Percentiles rank a stretch among this genome's conserved stretches.
These are phyloP conservation scores for Cercospora sojina DNA, from an alignment of 2,329 filamentous ascomycete genomes.

Conservation along the genomic window DNA sequence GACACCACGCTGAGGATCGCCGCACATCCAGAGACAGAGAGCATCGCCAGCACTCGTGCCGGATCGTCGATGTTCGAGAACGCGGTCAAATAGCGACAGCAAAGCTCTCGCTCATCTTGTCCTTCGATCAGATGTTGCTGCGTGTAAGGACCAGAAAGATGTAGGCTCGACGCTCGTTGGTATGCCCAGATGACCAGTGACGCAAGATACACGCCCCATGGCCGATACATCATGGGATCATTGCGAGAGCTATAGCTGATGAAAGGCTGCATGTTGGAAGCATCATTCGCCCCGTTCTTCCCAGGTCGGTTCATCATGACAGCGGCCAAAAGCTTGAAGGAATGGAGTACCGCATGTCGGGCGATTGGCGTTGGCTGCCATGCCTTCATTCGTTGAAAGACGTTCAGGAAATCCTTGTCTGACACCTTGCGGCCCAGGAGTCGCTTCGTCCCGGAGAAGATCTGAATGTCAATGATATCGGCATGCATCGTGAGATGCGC, in stretches of 20 bases:
- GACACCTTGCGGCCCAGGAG: slow-evolving; percentile 82
- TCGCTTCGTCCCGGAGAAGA: slow-evolving; percentile 81
- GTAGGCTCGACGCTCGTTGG: slow-evolving; percentile 61
- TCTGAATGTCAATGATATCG: slow-evolving; percentile 91
- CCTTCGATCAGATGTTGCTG: slow-evolving; percentile 65
- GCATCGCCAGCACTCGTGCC: slow-evolving; percentile 70
- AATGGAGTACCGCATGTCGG: slow-evolving; percentile 85
- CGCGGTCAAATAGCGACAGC: slow-evolving; percentile 23
- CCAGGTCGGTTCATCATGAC: slow-evolving; percentile 61
- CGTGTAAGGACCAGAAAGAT: slow-evolving; percentile 16
- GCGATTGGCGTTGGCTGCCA: slow-evolving; percentile 87
- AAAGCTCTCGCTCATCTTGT: slow-evolving; percentile 28
- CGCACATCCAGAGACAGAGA: slow-evolving; percentile 75
- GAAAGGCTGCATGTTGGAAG: slow-evolving; percentile 21
- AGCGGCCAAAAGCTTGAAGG: slow-evolving; percentile 77
- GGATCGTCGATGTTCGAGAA: slow-evolving; percentile 57
- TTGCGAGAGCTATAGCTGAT: slow-evolving; percentile 72
- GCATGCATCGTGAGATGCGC: slow-evolving; percentile 97
- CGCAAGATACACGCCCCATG: slow-evolving; percentile 92
- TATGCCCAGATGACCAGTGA: slow-evolving; percentile 90
- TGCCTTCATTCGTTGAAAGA: slow-evolving; percentile 75
- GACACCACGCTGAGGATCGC: slow-evolving; percentile 76
- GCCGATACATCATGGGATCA: slow-evolving; percentile 81
- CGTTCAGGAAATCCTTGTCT: slow-evolving; percentile 72
- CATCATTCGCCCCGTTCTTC: slow-evolving; percentile 38